Evolutionary conservation across 768 basidiomycete genomes (phyloP).

Genomic region (Strobilomyces echinocephalus): DNA sequence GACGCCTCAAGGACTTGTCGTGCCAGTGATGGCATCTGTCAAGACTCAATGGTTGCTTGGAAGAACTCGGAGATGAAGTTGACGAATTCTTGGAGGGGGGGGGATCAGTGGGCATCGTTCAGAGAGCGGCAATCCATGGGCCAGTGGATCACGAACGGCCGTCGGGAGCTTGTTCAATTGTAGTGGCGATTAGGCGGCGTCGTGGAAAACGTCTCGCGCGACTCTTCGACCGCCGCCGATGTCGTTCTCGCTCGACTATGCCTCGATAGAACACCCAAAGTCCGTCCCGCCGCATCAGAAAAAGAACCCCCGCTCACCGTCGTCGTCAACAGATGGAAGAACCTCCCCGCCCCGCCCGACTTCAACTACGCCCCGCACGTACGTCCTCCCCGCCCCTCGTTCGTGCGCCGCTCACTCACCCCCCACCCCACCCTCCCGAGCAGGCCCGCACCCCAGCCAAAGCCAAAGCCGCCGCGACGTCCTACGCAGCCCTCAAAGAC

Average conservation of each 20-base stretch:
- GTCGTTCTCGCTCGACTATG: conserved; percentile 29
- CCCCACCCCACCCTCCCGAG: too few species aligned
- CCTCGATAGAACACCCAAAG: conserved; percentile 30
- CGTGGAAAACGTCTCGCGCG: too few species aligned
- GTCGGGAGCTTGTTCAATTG: too few species aligned
- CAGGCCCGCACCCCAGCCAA: conserved; percentile 44
- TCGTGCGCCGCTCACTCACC: neutral
- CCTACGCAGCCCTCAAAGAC: conserved; percentile 65
- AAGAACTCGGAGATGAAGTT: too few species aligned
- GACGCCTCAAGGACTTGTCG: too few species aligned
- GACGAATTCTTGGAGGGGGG: too few species aligned
- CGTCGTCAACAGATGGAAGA: conserved; percentile 47
- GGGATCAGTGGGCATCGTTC: too few species aligned
- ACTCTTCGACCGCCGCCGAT: conserved; percentile 3
- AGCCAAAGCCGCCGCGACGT: conserved; percentile 33
- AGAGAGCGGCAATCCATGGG: too few species aligned
- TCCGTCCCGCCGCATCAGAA: conserved; percentile 1
- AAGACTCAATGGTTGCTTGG: too few species aligned
- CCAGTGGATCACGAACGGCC: too few species aligned
- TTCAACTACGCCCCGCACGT: conserved; percentile 42
- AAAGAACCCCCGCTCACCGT: neutral
- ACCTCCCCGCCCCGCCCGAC: conserved; percentile 64
- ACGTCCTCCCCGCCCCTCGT: neutral
- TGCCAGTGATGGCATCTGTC: too few species aligned
- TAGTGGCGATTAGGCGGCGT: too few species aligned